phyloP scores from a whole-genome alignment of 768 basidiomycete species.

The Rhizopogon roseolus region DNA sequence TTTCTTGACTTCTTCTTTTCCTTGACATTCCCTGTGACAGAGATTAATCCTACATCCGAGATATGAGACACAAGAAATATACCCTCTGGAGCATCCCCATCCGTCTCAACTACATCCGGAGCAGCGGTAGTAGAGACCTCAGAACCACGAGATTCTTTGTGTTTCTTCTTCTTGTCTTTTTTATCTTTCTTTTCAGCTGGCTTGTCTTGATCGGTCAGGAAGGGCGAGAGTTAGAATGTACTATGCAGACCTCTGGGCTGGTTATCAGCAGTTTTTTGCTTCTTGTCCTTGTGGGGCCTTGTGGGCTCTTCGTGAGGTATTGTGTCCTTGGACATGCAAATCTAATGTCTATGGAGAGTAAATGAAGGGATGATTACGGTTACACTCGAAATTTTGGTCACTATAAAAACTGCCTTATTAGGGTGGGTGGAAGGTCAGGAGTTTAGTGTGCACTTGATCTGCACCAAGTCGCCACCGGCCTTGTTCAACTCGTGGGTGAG shows the following conservation, averaged over 20 bases:
- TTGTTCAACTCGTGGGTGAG: too few relatives aligned
- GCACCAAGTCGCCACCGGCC: too few relatives aligned
- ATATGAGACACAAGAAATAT: slow-evolving; percentile 1
- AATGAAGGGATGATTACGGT: not conserved
- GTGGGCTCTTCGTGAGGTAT: slow-evolving; percentile 7
- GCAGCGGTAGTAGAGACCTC: slow-evolving; percentile 11
- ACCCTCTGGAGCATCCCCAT: not conserved
- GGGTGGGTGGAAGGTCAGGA: too few relatives aligned
- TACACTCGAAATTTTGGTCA: too few relatives aligned
- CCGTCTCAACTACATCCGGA: slow-evolving; percentile 13
- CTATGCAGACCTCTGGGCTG: slow-evolving; percentile 20
- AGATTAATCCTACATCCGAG: not conserved
- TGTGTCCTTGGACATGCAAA: slow-evolving; percentile 6
- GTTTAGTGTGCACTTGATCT: too few relatives aligned
- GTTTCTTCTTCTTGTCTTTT: slow-evolving; percentile 37
- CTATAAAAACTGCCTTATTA: too few relatives aligned
- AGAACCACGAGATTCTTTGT: slow-evolving; percentile 35
- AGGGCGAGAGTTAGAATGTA: not conserved
- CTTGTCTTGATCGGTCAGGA: slow-evolving; percentile 9
- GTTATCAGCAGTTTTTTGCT: slow-evolving; percentile 15
- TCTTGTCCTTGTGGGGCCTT: slow-evolving; percentile 22
- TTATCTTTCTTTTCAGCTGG: slow-evolving; percentile 27
- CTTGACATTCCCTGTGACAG: slow-evolving; percentile 12
- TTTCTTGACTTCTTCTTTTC: slow-evolving; percentile 4
- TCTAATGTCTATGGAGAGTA: not conserved